phyloP scores from a whole-genome alignment of 2,329 filamentous ascomycete species.

The Diaporthe nobilis region DNA sequence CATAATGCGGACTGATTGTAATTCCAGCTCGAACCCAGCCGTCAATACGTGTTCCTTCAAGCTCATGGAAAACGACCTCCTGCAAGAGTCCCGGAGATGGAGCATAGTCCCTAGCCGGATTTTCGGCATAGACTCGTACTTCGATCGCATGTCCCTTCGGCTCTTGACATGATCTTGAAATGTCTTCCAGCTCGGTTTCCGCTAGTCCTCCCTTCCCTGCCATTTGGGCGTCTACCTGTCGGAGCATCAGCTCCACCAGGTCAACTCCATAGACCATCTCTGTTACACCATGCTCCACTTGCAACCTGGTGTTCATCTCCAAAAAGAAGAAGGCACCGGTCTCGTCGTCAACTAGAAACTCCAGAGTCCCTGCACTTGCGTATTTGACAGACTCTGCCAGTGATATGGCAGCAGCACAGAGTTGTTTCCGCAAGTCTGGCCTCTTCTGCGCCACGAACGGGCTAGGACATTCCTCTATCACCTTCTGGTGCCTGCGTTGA shows the following conservation, averaged over 20 bases:
- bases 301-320: constrained; percentile 72
- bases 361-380: constrained; percentile 53
- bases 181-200: constrained; percentile 35
- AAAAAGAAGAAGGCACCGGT: constrained; percentile 71
- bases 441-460: constrained; percentile 63
- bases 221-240: constrained; percentile 52
- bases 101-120: constrained; percentile 69
- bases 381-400: constrained; percentile 61
- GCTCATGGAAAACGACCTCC: constrained; percentile 67
- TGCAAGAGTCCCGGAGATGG: constrained; percentile 73
- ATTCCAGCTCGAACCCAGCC: constrained; percentile 74
- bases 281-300: constrained; percentile 85
- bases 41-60: constrained; percentile 67
- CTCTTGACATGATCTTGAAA: constrained; percentile 35
- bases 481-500: constrained; percentile 78
- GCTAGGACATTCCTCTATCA: constrained; percentile 78
- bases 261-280: constrained; percentile 83
- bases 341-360: constrained; percentile 76
- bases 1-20: constrained; percentile 70
- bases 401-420: constrained; percentile 46
- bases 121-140: constrained; percentile 60
- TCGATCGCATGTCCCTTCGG: constrained; percentile 55
- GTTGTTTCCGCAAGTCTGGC: constrained; percentile 14
- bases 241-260: constrained; percentile 70
- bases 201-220: constrained; percentile 43